These are phyloP conservation scores for Liriodendron chinense DNA, from an alignment of 164 flowering plant species.

Conservation along the genomic window DNA sequence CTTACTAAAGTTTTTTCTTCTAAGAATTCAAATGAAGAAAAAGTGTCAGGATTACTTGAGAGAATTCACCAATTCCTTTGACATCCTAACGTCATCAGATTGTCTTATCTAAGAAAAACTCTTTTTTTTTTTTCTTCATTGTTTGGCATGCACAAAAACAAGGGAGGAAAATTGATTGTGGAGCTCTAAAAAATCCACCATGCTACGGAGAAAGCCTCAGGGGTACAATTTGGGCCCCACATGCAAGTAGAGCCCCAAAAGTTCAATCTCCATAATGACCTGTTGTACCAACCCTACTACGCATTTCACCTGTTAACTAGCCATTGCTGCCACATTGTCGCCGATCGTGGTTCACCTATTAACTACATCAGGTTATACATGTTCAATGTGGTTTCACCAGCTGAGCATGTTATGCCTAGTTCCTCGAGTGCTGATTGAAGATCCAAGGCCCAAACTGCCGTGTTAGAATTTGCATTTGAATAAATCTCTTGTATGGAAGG, in stretches of 20 bases:
- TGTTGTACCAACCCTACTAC: conserved; percentile 80
- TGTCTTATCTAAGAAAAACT: too few relatives aligned
- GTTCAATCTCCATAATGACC: conserved; percentile 85
- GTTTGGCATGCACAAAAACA: too few relatives aligned
- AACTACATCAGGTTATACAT: conserved; percentile 53
- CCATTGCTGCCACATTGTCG: conserved; percentile 85
- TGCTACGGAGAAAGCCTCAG: conserved; percentile 76
- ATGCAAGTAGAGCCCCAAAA: conserved; percentile 38
- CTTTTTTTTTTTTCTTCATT: too few relatives aligned
- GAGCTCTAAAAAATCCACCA: conserved; percentile 78
- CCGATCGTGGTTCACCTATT: conserved; percentile 59
- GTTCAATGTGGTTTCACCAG: conserved; percentile 36
- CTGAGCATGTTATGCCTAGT: conserved; percentile 35
- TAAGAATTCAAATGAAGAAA: too few relatives aligned
- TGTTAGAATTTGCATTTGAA: conserved; percentile 43
- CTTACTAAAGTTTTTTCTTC: too few relatives aligned
- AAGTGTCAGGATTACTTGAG: too few relatives aligned
- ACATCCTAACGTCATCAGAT: too few relatives aligned
- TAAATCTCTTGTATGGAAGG: too few relatives aligned
- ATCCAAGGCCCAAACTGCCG: conserved; percentile 68
- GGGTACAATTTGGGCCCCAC: conserved; percentile 43
- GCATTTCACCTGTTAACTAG: conserved; percentile 77
- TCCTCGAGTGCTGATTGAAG: conserved; percentile 82
- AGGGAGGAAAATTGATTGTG: too few relatives aligned
- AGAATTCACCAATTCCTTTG: too few relatives aligned